Evolutionary conservation across 83 land plant genomes (phyloP), one percentile per base, ranked within the genome.

Genomic region (Isoetes engelmannii): DNA sequence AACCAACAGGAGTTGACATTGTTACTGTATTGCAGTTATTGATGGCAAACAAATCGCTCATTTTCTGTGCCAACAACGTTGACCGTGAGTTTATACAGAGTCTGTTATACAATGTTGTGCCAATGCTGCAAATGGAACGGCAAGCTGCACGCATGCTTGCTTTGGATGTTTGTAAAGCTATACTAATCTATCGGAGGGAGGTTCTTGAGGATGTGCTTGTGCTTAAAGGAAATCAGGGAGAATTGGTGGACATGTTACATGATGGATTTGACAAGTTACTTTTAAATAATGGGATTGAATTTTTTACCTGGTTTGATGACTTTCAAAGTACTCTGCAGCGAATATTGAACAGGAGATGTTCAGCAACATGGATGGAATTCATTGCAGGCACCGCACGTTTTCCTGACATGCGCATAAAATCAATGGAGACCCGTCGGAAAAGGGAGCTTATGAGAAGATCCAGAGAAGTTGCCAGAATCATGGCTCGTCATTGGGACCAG

Each of bases 201-300:
- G 78, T 86, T 6, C 67, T 96, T 12, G 99, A 92, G 75, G 99
- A 96, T 21, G 60, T 96, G 50, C 91, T 96, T 53, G 87, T 96
- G 15, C 74, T 79, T 13, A 88, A 81, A 69, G 85, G 86, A 53
- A 88, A 75, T 69, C 98, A 94, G 67, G 98, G 96, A 21, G 72
- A 65, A 48, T 65, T 4, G 46, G 15, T 47, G 49, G 95, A 96
- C 83, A 81, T 92, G 44, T 73, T 96, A 43, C 91, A 87, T 78
- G 89, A 87, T 49, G 99, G 99, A 15, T 92, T 96, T 68, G 88
- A 92, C 62, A 92, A 82, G 69, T 74, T 96, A 12, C 69, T 85
- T 66, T 83, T 89, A 59, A 80, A 69, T 45, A 83, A 74, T 61
- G 69, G 68, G 45, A 66, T 77, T 49, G 70, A 50, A 0, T 96